Base-by-base conservation (phyloP, 2,329 filamentous ascomycete species). In the Nemania sp. region DNA sequence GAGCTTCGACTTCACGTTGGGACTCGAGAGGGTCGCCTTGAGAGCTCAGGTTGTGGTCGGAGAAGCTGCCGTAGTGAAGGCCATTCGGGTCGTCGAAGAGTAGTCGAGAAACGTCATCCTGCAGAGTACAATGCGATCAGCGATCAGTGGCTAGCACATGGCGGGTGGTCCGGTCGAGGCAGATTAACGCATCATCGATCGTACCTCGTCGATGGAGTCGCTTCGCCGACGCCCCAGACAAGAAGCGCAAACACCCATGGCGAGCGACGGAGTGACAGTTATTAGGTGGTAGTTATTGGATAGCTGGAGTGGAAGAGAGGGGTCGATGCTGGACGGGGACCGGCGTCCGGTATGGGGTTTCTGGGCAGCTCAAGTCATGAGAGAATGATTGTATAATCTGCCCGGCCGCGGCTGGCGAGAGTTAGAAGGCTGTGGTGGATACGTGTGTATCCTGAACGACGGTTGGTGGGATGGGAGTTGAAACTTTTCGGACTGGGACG, bases 31-130 rank as follows among this genome's bases (percentile, higher is more conserved):
- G 83, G 67, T 88, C 85, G 69, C 83, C 81, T 67, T 85, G 83
- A 52, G 78, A 76, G 57, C 79, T 81, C 64, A 84, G 69, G 40
- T 79, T 78, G 57, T 83, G 79, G 43, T 88, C 84, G 58, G 80
- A 81, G 65, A 89, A 88, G 72, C 84, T 87, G 49, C 85, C 85
- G 64, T 89, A 89, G 58, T 86, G 81, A 67, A 83, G 77, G 59
- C 78, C 79, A 68, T 83, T 83, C 37, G 81, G 77, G 59, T 88
- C 86, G 65, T 87, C 85, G 71, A 86, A 86, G 25, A 89, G 78
- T 18, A 86, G 77, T 39, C 84, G 79, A 15, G 80, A 81, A 64
- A 85, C 83, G 54, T 86, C 84, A 64, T 83, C 81, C 83, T 86
- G 65, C n/a, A 51, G 21, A 12, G 10, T 17, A 21, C 37, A n/a